A percentile compares a stretch with the other conserved stretches of the same genome.
phyloP scores from a whole-genome alignment of 495 filamentous ascomycete species.

The Penicillium argentinense region DNA sequence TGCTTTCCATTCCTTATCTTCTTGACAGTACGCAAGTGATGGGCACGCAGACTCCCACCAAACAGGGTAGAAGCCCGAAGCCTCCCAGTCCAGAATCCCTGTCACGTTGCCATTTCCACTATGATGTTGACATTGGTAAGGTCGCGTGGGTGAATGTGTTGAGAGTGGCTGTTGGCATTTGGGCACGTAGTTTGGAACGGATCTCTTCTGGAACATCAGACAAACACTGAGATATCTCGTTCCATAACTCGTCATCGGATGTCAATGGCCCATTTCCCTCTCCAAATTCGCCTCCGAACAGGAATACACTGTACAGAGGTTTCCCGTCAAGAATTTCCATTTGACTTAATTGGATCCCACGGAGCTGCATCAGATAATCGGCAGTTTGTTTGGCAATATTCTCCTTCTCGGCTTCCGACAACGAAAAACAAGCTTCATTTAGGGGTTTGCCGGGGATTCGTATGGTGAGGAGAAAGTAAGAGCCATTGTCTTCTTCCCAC shows the following conservation, averaged over 20 bases:
- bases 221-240: not conserved
- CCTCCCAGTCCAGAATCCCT: constrained; percentile 29
- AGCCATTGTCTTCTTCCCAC: constrained; percentile 26
- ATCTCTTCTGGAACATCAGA: not conserved
- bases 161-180: constrained; percentile 28
- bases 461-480: constrained; percentile 49
- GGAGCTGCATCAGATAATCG: constrained; percentile 30
- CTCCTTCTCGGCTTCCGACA: constrained; percentile 22
- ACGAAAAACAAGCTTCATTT: constrained; percentile 16
- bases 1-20: constrained; percentile 27
- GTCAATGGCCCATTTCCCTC: constrained; percentile 22
- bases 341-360: constrained; percentile 21
- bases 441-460: constrained; percentile 35
- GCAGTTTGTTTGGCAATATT: constrained; percentile 31
- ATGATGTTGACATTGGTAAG: constrained; percentile 39
- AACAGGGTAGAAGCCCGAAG: constrained; percentile 25
- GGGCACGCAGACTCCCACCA: constrained; percentile 28
- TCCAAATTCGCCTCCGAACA: constrained; percentile 7
- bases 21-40: constrained; percentile 10
- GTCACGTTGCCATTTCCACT: constrained; percentile 22
- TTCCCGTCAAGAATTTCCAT: constrained; percentile 24
- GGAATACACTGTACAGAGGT: constrained; percentile 17
- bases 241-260: constrained; percentile 32
- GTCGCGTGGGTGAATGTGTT: constrained; percentile 40
- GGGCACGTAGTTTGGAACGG: constrained; percentile 13